Evolutionary conservation across 2,329 filamentous ascomycete genomes (phyloP), one percentile per base, ranked within the genome.

Genomic region (Harringtonia lauricola): DNA sequence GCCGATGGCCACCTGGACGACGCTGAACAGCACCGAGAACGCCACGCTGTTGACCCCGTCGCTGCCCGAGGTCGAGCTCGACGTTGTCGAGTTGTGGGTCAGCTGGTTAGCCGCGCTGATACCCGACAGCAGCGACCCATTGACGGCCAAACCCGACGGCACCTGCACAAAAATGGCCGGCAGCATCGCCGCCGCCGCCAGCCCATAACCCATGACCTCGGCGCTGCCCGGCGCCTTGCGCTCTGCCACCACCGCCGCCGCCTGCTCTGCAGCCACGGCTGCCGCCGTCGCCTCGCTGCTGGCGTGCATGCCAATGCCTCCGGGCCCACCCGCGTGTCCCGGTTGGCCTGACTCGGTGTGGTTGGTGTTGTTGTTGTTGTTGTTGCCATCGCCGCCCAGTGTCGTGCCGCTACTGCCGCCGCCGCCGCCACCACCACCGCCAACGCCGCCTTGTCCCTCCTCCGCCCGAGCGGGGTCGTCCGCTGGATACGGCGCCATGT

Each of bases 121-220:
- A 15, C 78, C 76, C 8, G 72, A 71, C 6, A 81, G 59, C 17
- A 81, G 61, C 14, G 74, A 77, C 1, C 76, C 76, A 24, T 69
- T 68, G 0, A 74, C 74, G 4, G 77, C 77, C n/a, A 81, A 62
- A 24, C 76, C 74, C 18, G 72, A 76, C 0, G 77, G 77, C 22
- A 81, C 77, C 50, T 79, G 76, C 2, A 81, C 74, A 49, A 94
- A 94, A 50, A 95, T 94, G 6, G 83, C 88, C 0, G 88, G 88
- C 10, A 95, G 65, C 70, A 95, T 86, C 2, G 85, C 83, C 0
- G 86, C 86, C 0, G 87, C 87, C 0, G 88, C 88, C 3, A 94
- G 74, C 2, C 83, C 84, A 57, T 89, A 87, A 13, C 82, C 79
- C 7, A 78, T 64, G 8, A 53, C 48, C 31, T 53, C 67, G 62